Conservation (phyloP, 306 rosid species). For the Rosa persica region DNA sequence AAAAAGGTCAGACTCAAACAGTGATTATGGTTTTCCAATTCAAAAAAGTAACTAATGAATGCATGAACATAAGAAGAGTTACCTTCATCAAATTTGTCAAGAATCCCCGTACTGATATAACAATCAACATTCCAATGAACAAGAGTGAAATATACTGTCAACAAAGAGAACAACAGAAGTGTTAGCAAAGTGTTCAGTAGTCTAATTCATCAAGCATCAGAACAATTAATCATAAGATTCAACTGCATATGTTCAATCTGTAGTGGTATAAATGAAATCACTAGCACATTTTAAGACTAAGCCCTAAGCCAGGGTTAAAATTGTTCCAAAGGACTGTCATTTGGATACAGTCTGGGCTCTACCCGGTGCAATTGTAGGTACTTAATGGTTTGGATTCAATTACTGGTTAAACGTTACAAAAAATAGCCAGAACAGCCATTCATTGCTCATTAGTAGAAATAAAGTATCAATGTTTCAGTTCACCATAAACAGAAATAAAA, state of each 20-base stretch:
- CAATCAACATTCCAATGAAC: conserved; percentile 92
- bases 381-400: background rate
- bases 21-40: conserved; percentile 14
- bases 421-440: background rate
- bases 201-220: background rate
- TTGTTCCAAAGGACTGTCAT: background rate
- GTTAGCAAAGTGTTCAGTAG: conserved; percentile 5
- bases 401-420: background rate
- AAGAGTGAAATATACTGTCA: conserved; percentile 84
- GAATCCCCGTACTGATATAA: conserved; percentile 93
- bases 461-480: background rate
- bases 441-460: background rate
- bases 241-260: background rate
- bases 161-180: conserved; percentile 17
- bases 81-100: conserved; percentile 98
- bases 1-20: conserved; percentile 3
- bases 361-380: background rate
- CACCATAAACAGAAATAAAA: conserved; percentile 2
- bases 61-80: conserved; percentile 24
- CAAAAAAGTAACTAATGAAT: conserved; percentile 18
- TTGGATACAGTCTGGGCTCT: background rate
- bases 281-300: background rate
- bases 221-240: conserved; percentile 1
- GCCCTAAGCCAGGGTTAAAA: conserved; percentile 2
- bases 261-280: background rate